Evolutionary conservation across 2,329 filamentous ascomycete genomes (phyloP).

Genomic region (Trichoderma sp.): DNA sequence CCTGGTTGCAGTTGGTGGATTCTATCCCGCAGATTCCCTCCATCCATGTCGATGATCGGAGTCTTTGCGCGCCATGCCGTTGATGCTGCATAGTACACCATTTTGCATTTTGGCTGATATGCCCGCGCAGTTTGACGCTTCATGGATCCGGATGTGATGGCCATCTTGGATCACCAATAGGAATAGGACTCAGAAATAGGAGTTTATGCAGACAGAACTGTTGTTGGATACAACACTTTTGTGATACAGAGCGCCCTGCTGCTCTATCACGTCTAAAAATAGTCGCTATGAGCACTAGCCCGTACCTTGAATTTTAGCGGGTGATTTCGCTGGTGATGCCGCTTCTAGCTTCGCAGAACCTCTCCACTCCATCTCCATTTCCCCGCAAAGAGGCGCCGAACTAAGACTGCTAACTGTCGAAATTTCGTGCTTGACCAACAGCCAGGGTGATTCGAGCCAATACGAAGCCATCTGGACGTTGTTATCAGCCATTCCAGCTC

Average conservation of each 20-base stretch:
- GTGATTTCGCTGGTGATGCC: background rate
- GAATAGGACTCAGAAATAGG: background rate
- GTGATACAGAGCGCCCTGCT: background rate
- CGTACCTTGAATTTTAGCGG: background rate
- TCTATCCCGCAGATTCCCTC: background rate
- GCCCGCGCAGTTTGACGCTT: background rate
- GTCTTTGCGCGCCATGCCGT: background rate
- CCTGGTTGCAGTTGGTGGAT: background rate
- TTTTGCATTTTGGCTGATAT: background rate
- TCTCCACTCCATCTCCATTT: constrained; percentile 21
- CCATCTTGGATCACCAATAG: background rate
- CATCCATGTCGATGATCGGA: constrained; percentile 3
- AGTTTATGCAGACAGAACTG: background rate
- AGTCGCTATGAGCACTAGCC: background rate
- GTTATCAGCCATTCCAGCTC: background rate
- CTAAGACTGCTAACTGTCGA: background rate
- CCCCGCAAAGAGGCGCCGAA: constrained; percentile 21
- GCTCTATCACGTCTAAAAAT: background rate
- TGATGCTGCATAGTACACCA: constrained; percentile 3
- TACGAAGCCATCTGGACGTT: background rate
- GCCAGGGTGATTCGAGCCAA: background rate
- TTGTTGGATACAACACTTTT: background rate
- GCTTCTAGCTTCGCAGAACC: constrained; percentile 6
- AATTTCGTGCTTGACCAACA: background rate
- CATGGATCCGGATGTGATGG: background rate